Base-by-base conservation (phyloP, 2,329 filamentous ascomycete genomes). In the Colletotrichum lupini region DNA sequence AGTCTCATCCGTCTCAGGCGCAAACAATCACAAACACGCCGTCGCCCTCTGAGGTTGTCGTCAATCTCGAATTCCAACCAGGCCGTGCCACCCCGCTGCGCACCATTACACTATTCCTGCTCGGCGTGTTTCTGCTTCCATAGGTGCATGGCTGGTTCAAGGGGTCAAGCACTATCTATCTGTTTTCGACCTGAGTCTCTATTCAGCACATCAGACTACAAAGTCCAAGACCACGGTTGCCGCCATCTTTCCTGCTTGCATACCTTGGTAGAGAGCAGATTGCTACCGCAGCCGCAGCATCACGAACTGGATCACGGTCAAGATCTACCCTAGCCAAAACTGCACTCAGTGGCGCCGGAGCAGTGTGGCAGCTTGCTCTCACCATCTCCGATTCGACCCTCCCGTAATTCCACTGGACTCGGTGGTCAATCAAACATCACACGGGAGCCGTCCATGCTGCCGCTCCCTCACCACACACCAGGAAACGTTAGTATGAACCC, bases 1-100 rank as follows among this genome's bases (percentile, higher is more conserved):
- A 42, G 37, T 42, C 37, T 42, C 37, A 42, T 42, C 37, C 6
- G 59, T 71, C 56, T 71, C 63, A 67, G 63, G 69, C 66, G 66
- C 59, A 60, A 68, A 63, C 69, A 58, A 60, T 58, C 58, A 37
- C 58, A 42, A 67, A 52, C 64, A 49, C 68, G 16, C 26, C 2
- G 35, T 8, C 60, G 19, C 11, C 52, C 37, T 30, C 32, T 46
- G 55, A 70, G 12, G 35, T 32, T 28, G 46, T 66, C 67, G 67
- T 58, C 60, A 53, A 66, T 55, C 26, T 60, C 19, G 61, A 49
- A 71, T 67, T 67, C 63, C 62, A 67, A 32, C 32, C 46, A 5
- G 57, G 9, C 53, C 28, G 24, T 35, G 16, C 28, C n/a, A 24
- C 14, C 16, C 16, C 6, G 2, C 22, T 52, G 57, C 55, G 63